Evolutionary conservation across 495 filamentous ascomycete genomes (phyloP), one percentile per base, ranked within the genome.

Genomic region (Penicillium lagena): DNA sequence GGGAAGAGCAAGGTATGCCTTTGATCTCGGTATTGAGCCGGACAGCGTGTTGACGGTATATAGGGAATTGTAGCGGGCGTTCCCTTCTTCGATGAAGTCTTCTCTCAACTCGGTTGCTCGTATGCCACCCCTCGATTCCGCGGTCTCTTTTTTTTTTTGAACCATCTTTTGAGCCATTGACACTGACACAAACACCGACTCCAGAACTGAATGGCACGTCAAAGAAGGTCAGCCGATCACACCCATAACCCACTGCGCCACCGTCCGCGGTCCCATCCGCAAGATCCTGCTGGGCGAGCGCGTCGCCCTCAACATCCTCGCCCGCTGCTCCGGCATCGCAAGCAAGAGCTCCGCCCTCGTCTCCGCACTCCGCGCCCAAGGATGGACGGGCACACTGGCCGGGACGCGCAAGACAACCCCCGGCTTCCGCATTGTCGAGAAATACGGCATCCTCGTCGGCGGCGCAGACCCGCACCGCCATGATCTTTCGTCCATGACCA

Each of bases 371-470:
- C 76, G 78, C 37, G 53, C 66, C 1, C 70, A 78, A 34, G 89
- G 90, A 11, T 96, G 90, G 73, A 66, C 68, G 40, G 88, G 89
- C 32, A 85, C 77, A n/a, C 67, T 98, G n/a, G 89, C 91, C 0
- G 93, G 93, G 30, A 98, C 93, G 12, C 76, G 93, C 49, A 98
- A 98, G 71, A 96, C 94, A 3, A 98, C 93, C 2, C 93, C 93
- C 0, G 93, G 94, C 0, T 97, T 97, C 67, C 77, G 93, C 4
- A 70, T 98, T 8, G 90, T 97, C 2, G 93, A 98, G 72, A 98
- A 98, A 72, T 98, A 97, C 62, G 93, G 88, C 40, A 95, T 98
- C 81, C 69, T 96, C 11, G 82, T 95, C 11, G 93, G 90, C 13
- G 94, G 94, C 12, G 87, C 84, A 29, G 93, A 98, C 59, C 79